phyloP scores from a whole-genome alignment of 2,329 filamentous ascomycete genomes.

The Nannizziopsis barbatae region DNA sequence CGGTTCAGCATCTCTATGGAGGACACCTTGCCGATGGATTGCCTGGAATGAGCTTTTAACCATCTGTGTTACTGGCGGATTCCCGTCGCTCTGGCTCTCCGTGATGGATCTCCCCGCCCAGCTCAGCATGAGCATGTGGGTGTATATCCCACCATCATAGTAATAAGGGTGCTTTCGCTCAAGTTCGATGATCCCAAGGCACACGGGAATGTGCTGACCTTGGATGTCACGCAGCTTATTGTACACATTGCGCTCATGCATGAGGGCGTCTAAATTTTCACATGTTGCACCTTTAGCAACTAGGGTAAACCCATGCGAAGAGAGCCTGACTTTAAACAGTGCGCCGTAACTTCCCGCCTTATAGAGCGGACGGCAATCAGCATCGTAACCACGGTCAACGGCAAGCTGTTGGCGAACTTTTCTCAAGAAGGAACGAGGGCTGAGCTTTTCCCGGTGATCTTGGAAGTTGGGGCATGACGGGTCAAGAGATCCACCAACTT shows the following conservation, averaged over 20 bases:
- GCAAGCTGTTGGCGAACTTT: conserved; percentile 8
- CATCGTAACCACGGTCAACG: conserved; percentile 4
- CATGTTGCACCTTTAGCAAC: conserved; percentile 5
- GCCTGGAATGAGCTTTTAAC: not conserved
- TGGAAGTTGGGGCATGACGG: conserved; percentile 5
- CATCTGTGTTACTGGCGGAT: not conserved
- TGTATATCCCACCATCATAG: conserved; percentile 5
- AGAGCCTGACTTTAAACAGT: conserved; percentile 9
- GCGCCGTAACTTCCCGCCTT: conserved; percentile 7
- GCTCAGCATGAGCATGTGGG: conserved; percentile 9
- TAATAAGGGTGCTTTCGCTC: conserved; percentile 2
- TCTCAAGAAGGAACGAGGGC: not conserved
- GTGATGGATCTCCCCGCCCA: conserved; percentile 6
- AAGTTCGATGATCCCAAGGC: conserved; percentile 8
- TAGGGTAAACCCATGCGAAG: conserved; percentile 9
- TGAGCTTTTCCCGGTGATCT: conserved; percentile 2
- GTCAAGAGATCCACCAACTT: conserved; percentile 1
- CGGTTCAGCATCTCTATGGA: conserved; percentile 8
- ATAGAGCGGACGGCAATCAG: conserved; percentile 9
- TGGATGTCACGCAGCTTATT: conserved; percentile 5
- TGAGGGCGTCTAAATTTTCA: not conserved
- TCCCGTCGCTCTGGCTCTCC: not conserved
- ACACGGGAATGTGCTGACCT: conserved; percentile 5
- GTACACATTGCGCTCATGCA: conserved; percentile 3
- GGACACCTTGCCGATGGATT: conserved; percentile 3